These are phyloP conservation scores for Crithidia expoeki DNA, from an alignment of 208 protist species.

Conservation along the genomic window DNA sequence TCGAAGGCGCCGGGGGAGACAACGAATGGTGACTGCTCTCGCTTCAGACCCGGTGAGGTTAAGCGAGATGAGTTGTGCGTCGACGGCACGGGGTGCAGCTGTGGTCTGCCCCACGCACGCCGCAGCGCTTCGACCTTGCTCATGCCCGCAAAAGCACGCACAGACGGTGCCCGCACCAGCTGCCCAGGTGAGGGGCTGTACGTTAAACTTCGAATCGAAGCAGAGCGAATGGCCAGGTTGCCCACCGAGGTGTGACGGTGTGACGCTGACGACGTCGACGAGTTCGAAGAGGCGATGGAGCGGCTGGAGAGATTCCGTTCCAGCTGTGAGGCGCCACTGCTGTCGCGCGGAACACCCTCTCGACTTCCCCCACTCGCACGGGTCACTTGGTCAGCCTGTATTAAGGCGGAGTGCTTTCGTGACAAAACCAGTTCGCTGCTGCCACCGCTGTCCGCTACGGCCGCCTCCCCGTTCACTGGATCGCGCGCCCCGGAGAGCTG, in stretches of 20 bases:
- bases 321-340: background rate
- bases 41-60: background rate
- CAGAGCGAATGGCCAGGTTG: background rate
- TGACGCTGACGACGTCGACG: background rate
- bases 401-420: background rate
- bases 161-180: background rate
- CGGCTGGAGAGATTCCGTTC: background rate
- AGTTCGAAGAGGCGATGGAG: constrained; percentile 2
- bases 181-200: background rate
- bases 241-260: background rate
- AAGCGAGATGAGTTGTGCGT: background rate
- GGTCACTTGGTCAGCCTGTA: background rate
- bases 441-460: background rate
- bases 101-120: constrained; percentile 4
- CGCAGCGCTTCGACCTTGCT: constrained; percentile 14
- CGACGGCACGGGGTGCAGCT: constrained; percentile 9
- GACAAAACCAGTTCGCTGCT: background rate
- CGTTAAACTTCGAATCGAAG: background rate
- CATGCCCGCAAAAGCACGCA: constrained; percentile 24
- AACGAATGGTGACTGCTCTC: background rate
- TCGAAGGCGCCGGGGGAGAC: constrained; percentile 1
- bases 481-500: background rate
- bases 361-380: background rate
- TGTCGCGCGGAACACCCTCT: background rate
- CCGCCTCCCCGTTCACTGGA: background rate